Evolutionary conservation across 164 flowering plant species (phyloP).

Genomic region (Sedum album): DNA sequence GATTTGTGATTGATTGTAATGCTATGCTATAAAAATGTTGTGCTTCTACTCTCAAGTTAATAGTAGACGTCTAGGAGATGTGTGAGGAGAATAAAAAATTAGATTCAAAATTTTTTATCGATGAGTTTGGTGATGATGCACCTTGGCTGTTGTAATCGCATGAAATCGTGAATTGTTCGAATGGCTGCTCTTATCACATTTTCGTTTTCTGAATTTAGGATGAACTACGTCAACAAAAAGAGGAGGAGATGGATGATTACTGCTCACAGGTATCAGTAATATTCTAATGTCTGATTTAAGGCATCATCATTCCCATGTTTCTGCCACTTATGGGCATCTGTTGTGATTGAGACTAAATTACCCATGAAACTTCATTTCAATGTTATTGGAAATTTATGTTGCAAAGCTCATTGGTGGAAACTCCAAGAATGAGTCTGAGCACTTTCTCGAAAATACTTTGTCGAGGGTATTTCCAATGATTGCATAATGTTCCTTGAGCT

Average conservation of each 20-base stretch:
- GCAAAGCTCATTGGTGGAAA: not conserved
- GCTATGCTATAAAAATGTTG: not conserved
- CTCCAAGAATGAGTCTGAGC: not conserved
- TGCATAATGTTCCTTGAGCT: not conserved
- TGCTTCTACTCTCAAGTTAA: too few species aligned
- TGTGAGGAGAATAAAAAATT: not conserved
- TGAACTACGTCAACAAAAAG: conserved; percentile 85
- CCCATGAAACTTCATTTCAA: not conserved
- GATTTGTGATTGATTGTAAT: not conserved
- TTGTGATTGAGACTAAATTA: not conserved
- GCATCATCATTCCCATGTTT: not conserved
- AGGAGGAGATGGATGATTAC: conserved; percentile 97
- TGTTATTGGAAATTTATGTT: not conserved
- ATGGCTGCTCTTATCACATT: not conserved
- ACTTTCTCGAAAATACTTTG: not conserved
- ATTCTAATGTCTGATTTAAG: not conserved
- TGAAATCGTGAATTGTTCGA: not conserved
- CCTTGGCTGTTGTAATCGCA: not conserved
- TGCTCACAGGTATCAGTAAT: conserved; percentile 68
- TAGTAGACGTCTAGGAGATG: not conserved
- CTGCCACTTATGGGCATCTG: not conserved
- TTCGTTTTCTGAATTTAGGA: conserved; percentile 38
- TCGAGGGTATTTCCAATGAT: too few species aligned
- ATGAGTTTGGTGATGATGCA: not conserved
- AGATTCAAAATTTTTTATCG: not conserved